Base-by-base conservation (phyloP, 352 stramenopile species). In the Globisporangium middletonii region DNA sequence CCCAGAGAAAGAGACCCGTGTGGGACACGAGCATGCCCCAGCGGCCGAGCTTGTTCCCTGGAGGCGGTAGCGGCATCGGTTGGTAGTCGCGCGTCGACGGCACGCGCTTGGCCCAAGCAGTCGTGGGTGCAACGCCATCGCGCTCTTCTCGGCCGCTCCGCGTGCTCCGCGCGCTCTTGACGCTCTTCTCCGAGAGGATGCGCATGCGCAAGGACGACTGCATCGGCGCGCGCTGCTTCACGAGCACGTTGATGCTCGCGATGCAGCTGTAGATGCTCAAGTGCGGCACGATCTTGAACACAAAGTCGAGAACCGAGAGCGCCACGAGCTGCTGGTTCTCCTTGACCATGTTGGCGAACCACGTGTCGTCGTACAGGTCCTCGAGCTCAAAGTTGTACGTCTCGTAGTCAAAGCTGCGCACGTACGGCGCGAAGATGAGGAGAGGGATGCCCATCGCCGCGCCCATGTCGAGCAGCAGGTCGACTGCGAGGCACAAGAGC, bases 331-430 rank as follows among this genome's bases (percentile, higher is more conserved):
- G 45, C 15, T 62, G 46, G 15, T 56, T 62, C 38, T 65, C 53
- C 41, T 48, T 50, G 26, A 53, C 44, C 47, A 62, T 62, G 37
- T 49, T 61, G 27, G 59, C n/a, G 33, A 65, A 57, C 53, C 45
- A 65, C 8, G 28, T 8, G 38, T 62, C 59, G 54, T 65, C 59
- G 54, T 65, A 65, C 15, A 60, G 18, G 37, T 60, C 5, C 19
- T 44, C 23, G 2, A 55, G 33, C 11, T 37, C 12, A 41, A 60
- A 64, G 33, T 60, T 60, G 58, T 41, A 64, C 35, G 28, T 35
- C 19, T n/a, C 49, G 6, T 58, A 42, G 28, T 63, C 43, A 23
- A 63, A 63, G 16, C 7, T 16, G 28, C 37, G 2, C 23, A 44
- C 42, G 26, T 60, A 60, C 43, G 51, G 52, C 6, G 13, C 51